Evolutionary conservation across 805 yeast species (phyloP).

Genomic region (Ogataea siamensis): DNA sequence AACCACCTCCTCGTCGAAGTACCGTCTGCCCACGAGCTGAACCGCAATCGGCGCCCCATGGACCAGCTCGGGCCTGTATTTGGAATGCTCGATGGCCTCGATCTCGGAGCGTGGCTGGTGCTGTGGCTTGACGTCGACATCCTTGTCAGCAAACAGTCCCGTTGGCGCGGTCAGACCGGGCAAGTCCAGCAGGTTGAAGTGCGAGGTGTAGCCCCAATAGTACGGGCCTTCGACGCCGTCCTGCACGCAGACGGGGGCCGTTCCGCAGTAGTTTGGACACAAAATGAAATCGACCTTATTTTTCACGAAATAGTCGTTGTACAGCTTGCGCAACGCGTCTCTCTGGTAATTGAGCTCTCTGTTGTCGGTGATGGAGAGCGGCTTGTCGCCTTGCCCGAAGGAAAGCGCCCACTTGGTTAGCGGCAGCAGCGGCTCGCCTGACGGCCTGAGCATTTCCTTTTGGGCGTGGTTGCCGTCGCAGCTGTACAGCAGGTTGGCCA

Average conservation of each 20-base stretch:
- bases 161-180: constrained; percentile 68
- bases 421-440: constrained; percentile 70
- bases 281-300: constrained; percentile 63
- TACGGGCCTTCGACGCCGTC: constrained; percentile 43
- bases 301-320: constrained; percentile 49
- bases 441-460: constrained; percentile 46
- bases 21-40: constrained; percentile 54
- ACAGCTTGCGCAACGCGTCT: constrained; percentile 58
- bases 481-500: constrained; percentile 54
- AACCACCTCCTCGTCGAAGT: constrained; percentile 55
- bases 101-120: constrained; percentile 43
- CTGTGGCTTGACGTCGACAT: constrained; percentile 46
- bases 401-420: constrained; percentile 61
- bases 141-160: constrained; percentile 53
- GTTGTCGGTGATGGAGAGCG: constrained; percentile 48
- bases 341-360: constrained; percentile 53
- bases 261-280: constrained; percentile 66
- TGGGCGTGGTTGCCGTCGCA: constrained; percentile 69
- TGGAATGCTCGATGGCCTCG: constrained; percentile 47
- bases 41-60: constrained; percentile 54
- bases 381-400: constrained; percentile 55
- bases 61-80: constrained; percentile 47
- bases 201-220: constrained; percentile 80
- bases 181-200: constrained; percentile 69
- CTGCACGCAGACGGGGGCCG: constrained; percentile 65